A percentile compares a stretch with the other conserved stretches of the same genome.
Evolutionary conservation across 345 rosid species (phyloP).

Genomic region (Gossypium rotundifolium): DNA sequence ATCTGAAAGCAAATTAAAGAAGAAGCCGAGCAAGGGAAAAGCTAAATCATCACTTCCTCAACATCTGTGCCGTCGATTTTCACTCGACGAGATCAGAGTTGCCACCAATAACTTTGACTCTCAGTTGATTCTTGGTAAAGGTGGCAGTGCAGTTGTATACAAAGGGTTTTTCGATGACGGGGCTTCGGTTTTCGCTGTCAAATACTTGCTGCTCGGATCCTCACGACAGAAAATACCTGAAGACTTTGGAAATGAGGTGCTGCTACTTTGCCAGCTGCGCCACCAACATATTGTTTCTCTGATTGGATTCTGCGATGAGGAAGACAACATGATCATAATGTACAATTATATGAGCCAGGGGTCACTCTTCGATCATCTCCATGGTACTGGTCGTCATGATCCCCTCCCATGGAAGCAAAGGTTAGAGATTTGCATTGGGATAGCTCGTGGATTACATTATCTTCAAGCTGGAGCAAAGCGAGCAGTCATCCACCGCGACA

Average conservation of each 20-base stretch:
- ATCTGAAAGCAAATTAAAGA: background rate
- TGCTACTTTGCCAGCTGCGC: conserved; percentile 8
- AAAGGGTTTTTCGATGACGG: background rate
- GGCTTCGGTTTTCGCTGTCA: background rate
- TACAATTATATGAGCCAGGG: background rate
- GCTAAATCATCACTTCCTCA: background rate
- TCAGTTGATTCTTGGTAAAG: background rate
- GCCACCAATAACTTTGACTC: background rate
- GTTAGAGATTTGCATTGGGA: conserved; percentile 4
- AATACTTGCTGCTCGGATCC: background rate
- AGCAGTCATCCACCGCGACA: background rate
- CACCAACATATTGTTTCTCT: background rate
- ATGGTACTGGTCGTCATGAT: background rate
- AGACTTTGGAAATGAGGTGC: background rate
- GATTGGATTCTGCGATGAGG: background rate
- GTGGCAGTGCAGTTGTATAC: background rate
- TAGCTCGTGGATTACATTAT: conserved; percentile 9
- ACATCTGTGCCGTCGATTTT: background rate
- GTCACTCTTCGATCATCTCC: background rate
- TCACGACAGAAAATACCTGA: background rate
- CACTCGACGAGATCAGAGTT: background rate
- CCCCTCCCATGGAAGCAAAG: conserved; percentile 4
- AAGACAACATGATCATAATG: background rate
- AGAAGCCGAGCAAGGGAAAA: background rate
- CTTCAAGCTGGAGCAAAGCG: background rate